These are phyloP conservation scores for Mollisiaceae sp. DNA, from an alignment of 2,329 filamentous ascomycete genomes.

Conservation along the genomic window DNA sequence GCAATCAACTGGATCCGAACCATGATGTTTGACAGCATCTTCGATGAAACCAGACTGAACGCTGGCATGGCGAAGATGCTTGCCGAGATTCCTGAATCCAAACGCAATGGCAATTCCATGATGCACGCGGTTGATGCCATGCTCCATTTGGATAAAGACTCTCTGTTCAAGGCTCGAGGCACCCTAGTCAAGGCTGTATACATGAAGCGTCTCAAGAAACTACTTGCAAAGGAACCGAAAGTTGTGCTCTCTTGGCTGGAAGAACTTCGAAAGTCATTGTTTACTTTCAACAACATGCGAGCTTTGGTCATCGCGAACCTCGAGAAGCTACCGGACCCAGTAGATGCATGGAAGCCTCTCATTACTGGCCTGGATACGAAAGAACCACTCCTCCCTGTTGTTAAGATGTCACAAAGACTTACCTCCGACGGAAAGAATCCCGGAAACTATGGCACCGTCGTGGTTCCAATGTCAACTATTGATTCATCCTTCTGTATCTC, in stretches of 20 bases:
- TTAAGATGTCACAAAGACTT: slow-evolving; percentile 71
- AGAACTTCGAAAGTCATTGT: slow-evolving; percentile 74
- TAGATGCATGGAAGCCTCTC: slow-evolving; percentile 78
- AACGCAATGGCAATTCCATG: slow-evolving; percentile 80
- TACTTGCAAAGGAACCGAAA: slow-evolving; percentile 77
- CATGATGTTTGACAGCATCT: slow-evolving; percentile 86
- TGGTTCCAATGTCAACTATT: slow-evolving; percentile 89
- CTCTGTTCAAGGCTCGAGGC: slow-evolving; percentile 76
- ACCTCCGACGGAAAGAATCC: slow-evolving; percentile 76
- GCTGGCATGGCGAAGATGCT: slow-evolving; percentile 79
- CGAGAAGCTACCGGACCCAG: slow-evolving; percentile 72
- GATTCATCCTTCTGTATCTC: slow-evolving; percentile 90
- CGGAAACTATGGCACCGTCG: slow-evolving; percentile 73
- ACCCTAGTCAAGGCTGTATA: slow-evolving; percentile 88
- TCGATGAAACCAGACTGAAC: slow-evolving; percentile 71
- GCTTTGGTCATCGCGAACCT: slow-evolving; percentile 84
- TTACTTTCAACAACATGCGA: slow-evolving; percentile 84
- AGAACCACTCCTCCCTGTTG: slow-evolving; percentile 70
- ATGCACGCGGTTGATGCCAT: slow-evolving; percentile 71
- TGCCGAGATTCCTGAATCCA: slow-evolving; percentile 89
- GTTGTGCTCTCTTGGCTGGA: slow-evolving; percentile 80
- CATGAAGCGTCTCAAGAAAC: slow-evolving; percentile 81
- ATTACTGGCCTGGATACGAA: slow-evolving; percentile 44
- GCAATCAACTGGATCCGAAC: slow-evolving; percentile 84
- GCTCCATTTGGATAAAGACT: slow-evolving; percentile 78